A percentile compares a stretch with the other conserved stretches of the same genome.
These are phyloP conservation scores for Apiospora koreana DNA, from an alignment of 2,329 filamentous ascomycete genomes.

Conservation along the genomic window DNA sequence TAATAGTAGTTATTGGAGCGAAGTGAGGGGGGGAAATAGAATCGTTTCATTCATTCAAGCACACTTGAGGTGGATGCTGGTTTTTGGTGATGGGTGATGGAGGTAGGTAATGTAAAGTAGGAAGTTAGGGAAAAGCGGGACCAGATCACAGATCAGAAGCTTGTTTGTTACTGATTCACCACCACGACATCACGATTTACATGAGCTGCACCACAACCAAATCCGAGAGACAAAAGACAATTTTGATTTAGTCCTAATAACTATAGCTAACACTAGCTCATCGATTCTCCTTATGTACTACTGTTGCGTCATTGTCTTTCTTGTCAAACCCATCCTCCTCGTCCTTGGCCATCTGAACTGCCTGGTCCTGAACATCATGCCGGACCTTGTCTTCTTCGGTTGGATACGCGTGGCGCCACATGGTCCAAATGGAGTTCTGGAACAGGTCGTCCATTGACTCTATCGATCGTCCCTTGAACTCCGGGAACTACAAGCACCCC, in stretches of 20 bases:
- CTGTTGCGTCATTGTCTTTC: slow-evolving; percentile 12
- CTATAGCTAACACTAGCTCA: neutral
- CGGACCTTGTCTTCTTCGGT: slow-evolving; percentile 35
- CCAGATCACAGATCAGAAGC: neutral
- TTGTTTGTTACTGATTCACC: neutral
- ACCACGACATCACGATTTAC: neutral
- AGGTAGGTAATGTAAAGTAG: no score
- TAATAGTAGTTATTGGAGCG: neutral
- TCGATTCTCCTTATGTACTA: slow-evolving; percentile 12
- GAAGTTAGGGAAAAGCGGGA: neutral
- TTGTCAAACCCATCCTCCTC: slow-evolving; percentile 15
- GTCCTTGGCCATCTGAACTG: slow-evolving; percentile 21
- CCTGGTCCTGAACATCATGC: slow-evolving; percentile 29
- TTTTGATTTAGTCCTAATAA: no score
- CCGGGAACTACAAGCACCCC: slow-evolving; percentile 30
- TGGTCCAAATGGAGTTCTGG: slow-evolving; percentile 37
- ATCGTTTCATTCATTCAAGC: neutral
- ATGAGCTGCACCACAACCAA: neutral
- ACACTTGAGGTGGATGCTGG: neutral
- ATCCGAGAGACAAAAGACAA: neutral
- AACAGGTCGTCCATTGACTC: slow-evolving; percentile 53
- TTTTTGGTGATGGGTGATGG: neutral
- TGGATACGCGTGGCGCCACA: slow-evolving; percentile 42
- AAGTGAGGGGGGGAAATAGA: neutral
- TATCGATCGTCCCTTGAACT: slow-evolving; percentile 50